Base-by-base conservation (phyloP, 108 stramenopile species). In the Cyclostephanos invisitatus region DNA sequence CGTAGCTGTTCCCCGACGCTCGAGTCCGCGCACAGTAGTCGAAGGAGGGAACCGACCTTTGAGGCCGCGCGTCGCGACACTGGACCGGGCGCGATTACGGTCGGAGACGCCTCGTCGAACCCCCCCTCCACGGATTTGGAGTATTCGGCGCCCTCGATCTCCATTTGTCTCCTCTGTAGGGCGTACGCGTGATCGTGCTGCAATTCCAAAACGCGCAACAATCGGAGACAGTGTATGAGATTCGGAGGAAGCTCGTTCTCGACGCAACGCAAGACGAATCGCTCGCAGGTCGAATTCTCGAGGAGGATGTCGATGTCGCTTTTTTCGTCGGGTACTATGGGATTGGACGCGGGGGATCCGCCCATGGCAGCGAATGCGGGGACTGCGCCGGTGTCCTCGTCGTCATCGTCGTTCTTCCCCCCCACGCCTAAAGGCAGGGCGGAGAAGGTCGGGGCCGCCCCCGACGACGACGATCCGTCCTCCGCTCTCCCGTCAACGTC, bases 181-280 rank as follows among this genome's bases (percentile, higher is more conserved):
- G 17, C 12, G n/a, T 61, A 49, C 57, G 82, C 44, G 68, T 84
- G 67, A 89, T 80, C 92, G 75, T 94, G 87, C 75, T 97, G 93
- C 62, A 97, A 73, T 70, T 97, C 97, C 80, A 97, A 66, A 5
- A 97, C 97, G 11, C 97, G 83, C 62, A 97, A 67, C 48, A 97
- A 74, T 37, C 97, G 77, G 70, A 97, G 81, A 74, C 97, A 97
- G 73, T 97, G 97, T 60, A 96, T 93, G 58, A 97, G 87, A 72
- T 97, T 96, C 58, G 97, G 96, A 28, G 97, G 95, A 46, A 97
- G 72, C 67, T 95, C 97, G 61, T 94, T 94, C 72, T 97, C 96
- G 32, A 96, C 80, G 81, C 97, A 97, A 24, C 94, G 87, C 61
- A 87, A 38, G 0, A 95, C 85, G 66, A 96, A 97, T 40, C 90